Evolutionary conservation across 2,329 filamentous ascomycete genomes (phyloP), one percentile per base, ranked within the genome.

Genomic region (Pseudocercospora cruenta): DNA sequence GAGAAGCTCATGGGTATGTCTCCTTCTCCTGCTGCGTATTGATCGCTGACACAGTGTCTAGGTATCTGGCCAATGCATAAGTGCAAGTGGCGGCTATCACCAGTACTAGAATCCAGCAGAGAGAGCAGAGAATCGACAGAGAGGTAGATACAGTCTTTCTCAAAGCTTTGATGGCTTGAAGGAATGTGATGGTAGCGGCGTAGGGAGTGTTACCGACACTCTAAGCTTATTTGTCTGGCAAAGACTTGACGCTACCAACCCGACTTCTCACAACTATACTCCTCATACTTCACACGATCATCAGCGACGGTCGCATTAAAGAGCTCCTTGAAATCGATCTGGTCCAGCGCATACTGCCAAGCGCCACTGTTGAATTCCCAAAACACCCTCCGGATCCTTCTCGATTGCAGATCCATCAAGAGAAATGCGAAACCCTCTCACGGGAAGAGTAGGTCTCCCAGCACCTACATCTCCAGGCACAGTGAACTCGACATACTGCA

Each of bases 61-160:
- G 77, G 74, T 79, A 39, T 77, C 82, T 1, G 87, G 87, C 14
- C 86, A 88, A 75, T 81, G 81, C 0, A 81, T 89, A 21, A 83
- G 81, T 68, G 85, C 84, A 0, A 85, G 82, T 70, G 87, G 87
- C 10, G 86, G 83, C 2, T 71, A 67, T 63, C 58, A 58, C 5
- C 62, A 65, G 66, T 72, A 72, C 63, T 74, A 68, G 63, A 19
- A 14, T 14, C 24, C 14, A 24, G 22, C 9, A 22, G 10, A 10
- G 14, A 24, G 21, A 24, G 24, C 24, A 54, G 33, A 36, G 33
- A 16, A 36, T 54, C 24, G 49, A 54, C 49, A 28, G 49, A 4
- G 45, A 22, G 16, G 8, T 49, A 3, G 45, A 49, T 16, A 16
- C 33, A 16, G 12, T 31, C 33, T 12, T 36, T 36, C 10, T 33